Conservation (phyloP, 1,139 yeast species). For the Suhomyces chickasaworum region DNA sequence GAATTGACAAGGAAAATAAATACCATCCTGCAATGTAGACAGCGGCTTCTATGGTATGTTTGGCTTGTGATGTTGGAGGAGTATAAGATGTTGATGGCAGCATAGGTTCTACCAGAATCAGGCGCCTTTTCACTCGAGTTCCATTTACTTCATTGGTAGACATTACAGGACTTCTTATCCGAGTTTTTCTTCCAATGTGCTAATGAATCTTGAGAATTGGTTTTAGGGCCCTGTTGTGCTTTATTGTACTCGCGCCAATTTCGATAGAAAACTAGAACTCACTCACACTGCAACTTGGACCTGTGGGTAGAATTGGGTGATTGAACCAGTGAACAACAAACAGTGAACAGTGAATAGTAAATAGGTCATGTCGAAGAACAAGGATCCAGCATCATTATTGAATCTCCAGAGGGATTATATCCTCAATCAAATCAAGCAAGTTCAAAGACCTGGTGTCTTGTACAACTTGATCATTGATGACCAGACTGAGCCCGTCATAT, state of each 20-base stretch:
- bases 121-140: not conserved
- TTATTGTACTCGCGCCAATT: not conserved
- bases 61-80: slow-evolving; percentile 1
- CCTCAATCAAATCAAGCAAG: slow-evolving; percentile 36
- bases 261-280: not conserved
- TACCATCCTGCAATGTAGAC: slow-evolving; percentile 52
- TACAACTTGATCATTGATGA: slow-evolving; percentile 44
- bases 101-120: not conserved
- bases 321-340: not conserved
- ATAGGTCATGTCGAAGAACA: slow-evolving; percentile 23
- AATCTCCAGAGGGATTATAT: slow-evolving; percentile 40
- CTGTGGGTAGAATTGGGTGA: not conserved
- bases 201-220: not conserved
- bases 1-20: slow-evolving; percentile 66
- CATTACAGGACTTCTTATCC: not conserved
- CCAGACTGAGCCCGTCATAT: slow-evolving; percentile 37
- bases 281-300: not conserved
- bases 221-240: not conserved
- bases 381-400: slow-evolving; percentile 38
- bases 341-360: no score
- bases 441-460: slow-evolving; percentile 37
- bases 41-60: slow-evolving; percentile 14
- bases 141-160: not conserved
- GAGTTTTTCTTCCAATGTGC: not conserved
- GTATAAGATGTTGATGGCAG: not conserved